phyloP scores from a whole-genome alignment of 1,284 basidiomycete species.

The Athelia psychrophila region DNA sequence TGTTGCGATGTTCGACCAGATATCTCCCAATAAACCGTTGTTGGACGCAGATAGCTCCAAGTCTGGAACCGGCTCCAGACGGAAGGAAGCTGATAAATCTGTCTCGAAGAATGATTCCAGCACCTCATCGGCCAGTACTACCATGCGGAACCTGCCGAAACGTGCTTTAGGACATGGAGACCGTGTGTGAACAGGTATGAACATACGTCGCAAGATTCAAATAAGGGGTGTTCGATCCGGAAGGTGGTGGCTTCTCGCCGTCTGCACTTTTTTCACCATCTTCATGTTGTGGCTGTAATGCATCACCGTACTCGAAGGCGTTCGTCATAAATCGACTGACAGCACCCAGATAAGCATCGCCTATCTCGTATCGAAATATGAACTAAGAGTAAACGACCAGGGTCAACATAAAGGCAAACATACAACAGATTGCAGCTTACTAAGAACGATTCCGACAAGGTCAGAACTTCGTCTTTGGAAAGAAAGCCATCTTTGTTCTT shows the following conservation, averaged over 20 bases:
- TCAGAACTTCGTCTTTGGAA: conserved; percentile 96
- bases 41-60: conserved; percentile 58
- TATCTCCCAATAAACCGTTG: conserved; percentile 72
- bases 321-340: conserved; percentile 97
- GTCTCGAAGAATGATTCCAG: conserved; percentile 93
- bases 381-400: conserved; percentile 50
- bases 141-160: conserved; percentile 86
- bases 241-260: conserved; percentile 44
- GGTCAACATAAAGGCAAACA: background rate
- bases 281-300: conserved; percentile 55
- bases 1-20: conserved; percentile 87
- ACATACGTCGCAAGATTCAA: conserved; percentile 80
- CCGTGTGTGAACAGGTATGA: background rate
- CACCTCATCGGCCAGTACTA: conserved; percentile 91
- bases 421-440: conserved; percentile 48
- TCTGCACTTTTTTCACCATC: conserved; percentile 29
- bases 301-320: conserved; percentile 95
- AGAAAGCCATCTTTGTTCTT: conserved; percentile 94
- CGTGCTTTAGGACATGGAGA: conserved; percentile 12
- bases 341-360: conserved; percentile 94
- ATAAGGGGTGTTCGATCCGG: conserved; percentile 79
- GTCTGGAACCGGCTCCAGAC: conserved; percentile 70
- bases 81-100: conserved; percentile 86
- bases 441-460: conserved; percentile 90
- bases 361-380: conserved; percentile 97